Evolutionary conservation across 2,329 filamentous ascomycete species (phyloP), one percentile per base, ranked within the genome.

Genomic region (Emergomyces orientalis): DNA sequence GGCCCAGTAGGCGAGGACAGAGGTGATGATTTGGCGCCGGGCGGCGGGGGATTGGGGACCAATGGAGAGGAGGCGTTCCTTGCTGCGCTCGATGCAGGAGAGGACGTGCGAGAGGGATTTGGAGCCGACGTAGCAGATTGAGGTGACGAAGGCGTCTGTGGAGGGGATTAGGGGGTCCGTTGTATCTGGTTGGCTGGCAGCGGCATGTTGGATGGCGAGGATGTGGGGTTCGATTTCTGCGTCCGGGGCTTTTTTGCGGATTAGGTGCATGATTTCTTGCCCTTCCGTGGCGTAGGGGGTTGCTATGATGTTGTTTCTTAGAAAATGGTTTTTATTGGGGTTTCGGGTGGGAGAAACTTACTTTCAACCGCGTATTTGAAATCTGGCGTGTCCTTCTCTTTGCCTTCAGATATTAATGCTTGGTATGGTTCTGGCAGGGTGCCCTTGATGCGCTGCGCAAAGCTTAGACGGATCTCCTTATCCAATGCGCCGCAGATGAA

Each of bases 31-130:
- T 76, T 99, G 94, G 51, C 86, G 84, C 49, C 91, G 86, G 1
- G 91, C 91, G 2, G 83, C 82, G 63, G 91, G 85, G 0, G 89
- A 93, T 55, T 86, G 82, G 1, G 87, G 82, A 0, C 90, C 91
- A 45, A 93, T 87, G 63, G 89, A 86, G 1, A 96, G 80, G 0
- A 99, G 85, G 37, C 91, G 87, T 62, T 93, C 90, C 77, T 96
- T 96, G 77, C 89, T 93, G 63, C 94, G 88, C 76, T 99, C 94
- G 67, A 99, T 96, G 74, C 90, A 96, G 9, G 92, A 95, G 19
- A 99, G 84, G 3, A 97, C 91, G 75, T 99, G 94, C 14, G 92
- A 97, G 39, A 99, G 84, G 0, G 93, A 97, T 77, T 99, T 99
- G 67, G 90, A 92, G 54, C 94, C 94, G 58, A 97, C 87, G 77